Conservation (phyloP, 768 basidiomycete species). For the Boletus coccyginus region DNA sequence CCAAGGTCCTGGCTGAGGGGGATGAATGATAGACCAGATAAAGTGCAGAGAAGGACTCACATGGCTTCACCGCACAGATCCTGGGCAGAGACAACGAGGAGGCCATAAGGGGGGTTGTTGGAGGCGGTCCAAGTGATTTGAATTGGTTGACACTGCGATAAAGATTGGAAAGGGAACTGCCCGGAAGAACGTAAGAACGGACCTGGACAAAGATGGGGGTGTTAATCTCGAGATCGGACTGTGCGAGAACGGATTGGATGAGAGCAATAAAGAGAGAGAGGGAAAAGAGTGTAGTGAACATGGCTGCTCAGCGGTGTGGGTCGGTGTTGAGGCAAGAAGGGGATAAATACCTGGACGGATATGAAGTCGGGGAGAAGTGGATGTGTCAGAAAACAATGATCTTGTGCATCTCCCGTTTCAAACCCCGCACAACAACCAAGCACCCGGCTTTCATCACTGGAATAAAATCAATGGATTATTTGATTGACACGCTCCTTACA, state of each 20-base stretch:
- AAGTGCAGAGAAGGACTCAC: constrained; percentile 38
- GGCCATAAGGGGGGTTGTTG: constrained; percentile 50
- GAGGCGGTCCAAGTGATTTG: constrained; percentile 50
- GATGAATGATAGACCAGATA: constrained; percentile 2
- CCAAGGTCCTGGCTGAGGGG: constrained; percentile 55
- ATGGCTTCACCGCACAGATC: constrained; percentile 59
- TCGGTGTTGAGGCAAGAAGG: neutral
- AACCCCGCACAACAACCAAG: constrained; percentile 21
- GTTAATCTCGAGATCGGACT: constrained; percentile 44
- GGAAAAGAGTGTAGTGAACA: constrained; percentile 80
- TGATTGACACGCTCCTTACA: neutral
- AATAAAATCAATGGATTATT: neutral
- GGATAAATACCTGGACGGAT: constrained; percentile 17
- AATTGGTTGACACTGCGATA: constrained; percentile 49
- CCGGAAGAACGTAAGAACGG: neutral
- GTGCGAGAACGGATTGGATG: constrained; percentile 49
- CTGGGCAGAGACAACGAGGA: constrained; percentile 49
- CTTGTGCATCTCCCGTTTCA: constrained; percentile 14
- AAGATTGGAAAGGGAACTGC: neutral
- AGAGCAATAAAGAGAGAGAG: constrained; percentile 63
- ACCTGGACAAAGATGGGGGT: constrained; percentile 58
- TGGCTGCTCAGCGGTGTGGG: constrained; percentile 33
- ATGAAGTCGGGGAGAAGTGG: constrained; percentile 7
- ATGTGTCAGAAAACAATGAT: neutral
- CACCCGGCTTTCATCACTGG: neutral